Conservation (phyloP, 2,329 filamentous ascomycete species). For the Podosphaera fusca region DNA sequence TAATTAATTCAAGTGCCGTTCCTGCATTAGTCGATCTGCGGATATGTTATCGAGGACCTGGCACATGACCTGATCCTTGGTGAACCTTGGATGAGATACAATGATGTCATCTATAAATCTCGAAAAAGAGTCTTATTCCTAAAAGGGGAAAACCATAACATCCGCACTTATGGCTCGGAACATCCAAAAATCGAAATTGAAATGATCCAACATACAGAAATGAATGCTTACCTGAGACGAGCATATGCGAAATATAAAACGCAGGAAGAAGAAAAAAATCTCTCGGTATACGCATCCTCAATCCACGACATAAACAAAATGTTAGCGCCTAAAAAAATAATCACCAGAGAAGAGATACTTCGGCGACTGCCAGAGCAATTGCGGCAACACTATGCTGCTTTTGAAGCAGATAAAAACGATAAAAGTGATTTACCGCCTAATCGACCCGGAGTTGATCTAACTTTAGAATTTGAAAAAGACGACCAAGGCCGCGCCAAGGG, state of each 20-base stretch:
- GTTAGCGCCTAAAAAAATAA: not conserved
- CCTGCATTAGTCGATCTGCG: too few species aligned
- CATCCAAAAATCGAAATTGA: too few species aligned
- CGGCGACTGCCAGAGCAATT: not conserved
- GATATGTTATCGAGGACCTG: too few species aligned
- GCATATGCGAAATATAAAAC: not conserved
- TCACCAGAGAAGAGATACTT: not conserved
- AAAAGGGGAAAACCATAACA: too few species aligned
- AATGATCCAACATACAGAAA: not conserved
- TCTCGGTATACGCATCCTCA: not conserved
- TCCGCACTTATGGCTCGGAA: too few species aligned
- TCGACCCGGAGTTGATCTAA: not conserved
- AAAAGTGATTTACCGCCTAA: not conserved
- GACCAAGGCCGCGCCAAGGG: not conserved
- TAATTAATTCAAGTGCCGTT: too few species aligned
- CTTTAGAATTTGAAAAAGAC: not conserved
- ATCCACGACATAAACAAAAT: not conserved
- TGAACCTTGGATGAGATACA: too few species aligned
- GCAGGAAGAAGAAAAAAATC: not conserved
- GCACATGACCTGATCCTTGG: too few species aligned
- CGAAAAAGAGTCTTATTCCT: too few species aligned
- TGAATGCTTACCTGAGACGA: not conserved
- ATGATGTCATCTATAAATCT: too few species aligned
- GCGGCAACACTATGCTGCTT: not conserved
- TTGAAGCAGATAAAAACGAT: not conserved